A percentile compares a stretch with the other conserved stretches of the same genome.
These are phyloP conservation scores for Hypsizygus ulmarius DNA, from an alignment of 1,284 basidiomycete genomes.

Conservation along the genomic window DNA sequence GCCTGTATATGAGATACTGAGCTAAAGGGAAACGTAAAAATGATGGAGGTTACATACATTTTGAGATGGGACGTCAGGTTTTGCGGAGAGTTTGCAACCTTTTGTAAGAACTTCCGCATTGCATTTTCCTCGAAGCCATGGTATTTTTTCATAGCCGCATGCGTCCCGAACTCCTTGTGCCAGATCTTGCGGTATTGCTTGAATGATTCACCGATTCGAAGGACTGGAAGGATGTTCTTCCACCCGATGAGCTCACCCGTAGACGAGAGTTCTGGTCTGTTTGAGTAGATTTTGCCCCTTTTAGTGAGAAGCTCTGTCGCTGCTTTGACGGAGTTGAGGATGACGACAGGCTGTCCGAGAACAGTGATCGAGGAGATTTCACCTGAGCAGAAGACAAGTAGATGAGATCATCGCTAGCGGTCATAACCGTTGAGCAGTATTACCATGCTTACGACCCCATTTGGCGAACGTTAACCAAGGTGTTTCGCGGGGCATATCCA, in stretches of 20 bases:
- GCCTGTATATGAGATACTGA: slow-evolving; percentile 16
- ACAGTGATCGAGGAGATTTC: slow-evolving; percentile 33
- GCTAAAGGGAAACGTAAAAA: not conserved
- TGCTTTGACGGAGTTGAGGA: slow-evolving; percentile 39
- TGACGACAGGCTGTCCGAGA: slow-evolving; percentile 38
- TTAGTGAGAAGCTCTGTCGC: slow-evolving; percentile 42
- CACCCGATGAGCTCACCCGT: slow-evolving; percentile 36
- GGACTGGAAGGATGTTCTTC: slow-evolving; percentile 31
- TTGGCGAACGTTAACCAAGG: slow-evolving; percentile 13
- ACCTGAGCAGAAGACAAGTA: not conserved
- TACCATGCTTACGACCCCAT: slow-evolving; percentile 16
- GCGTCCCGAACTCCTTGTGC: slow-evolving; percentile 39
- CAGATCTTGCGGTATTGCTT: slow-evolving; percentile 50
- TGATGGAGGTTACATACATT: not conserved
- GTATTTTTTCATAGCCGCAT: slow-evolving; percentile 30
- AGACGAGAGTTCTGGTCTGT: slow-evolving; percentile 34
- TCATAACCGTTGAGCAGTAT: not conserved
- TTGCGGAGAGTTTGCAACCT: slow-evolving; percentile 41
- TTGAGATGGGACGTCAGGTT: slow-evolving; percentile 41
- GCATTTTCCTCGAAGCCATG: slow-evolving; percentile 42
- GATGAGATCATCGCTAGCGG: not conserved
- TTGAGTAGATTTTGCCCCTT: slow-evolving; percentile 41
- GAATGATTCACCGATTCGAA: slow-evolving; percentile 45
- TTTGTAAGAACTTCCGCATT: slow-evolving; percentile 44
- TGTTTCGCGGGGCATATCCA: slow-evolving; percentile 13